phyloP scores from a whole-genome alignment of 164 flowering plant species.

The Liriodendron chinense region DNA sequence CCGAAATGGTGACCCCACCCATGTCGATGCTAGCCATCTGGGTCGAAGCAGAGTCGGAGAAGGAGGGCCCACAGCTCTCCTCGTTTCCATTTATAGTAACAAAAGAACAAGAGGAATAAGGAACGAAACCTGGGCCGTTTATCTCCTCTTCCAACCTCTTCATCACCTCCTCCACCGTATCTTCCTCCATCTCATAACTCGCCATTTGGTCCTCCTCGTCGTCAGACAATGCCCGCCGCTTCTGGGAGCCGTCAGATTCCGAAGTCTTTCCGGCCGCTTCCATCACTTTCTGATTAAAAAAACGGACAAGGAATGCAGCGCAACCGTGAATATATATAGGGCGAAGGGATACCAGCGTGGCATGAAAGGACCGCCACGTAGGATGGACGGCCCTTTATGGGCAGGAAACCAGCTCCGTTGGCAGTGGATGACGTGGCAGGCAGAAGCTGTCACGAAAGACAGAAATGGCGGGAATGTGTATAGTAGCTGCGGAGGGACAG shows the following conservation, averaged over 20 bases:
- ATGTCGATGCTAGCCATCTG: constrained; percentile 22
- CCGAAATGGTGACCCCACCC: constrained; percentile 8
- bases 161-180: constrained; percentile 17
- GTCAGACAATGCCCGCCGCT: background rate
- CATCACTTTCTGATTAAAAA: background rate
- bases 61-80: constrained; percentile 26
- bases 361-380: background rate
- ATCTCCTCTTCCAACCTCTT: constrained; percentile 11
- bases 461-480: constrained; percentile 1
- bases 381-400: background rate
- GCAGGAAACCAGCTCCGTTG: background rate
- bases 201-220: constrained; percentile 11
- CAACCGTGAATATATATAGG: background rate
- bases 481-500: constrained; percentile 2
- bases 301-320: background rate
- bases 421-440: constrained; percentile 1
- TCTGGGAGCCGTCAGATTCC: background rate
- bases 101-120: background rate
- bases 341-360: background rate
- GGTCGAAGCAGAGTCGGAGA: constrained; percentile 19
- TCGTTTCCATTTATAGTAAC: constrained; percentile 20
- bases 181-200: constrained; percentile 15
- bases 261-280: background rate
- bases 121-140: background rate
- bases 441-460: background rate